Conservation (phyloP, 2,329 filamentous ascomycete genomes). For the Taxawa tesnikishii region DNA sequence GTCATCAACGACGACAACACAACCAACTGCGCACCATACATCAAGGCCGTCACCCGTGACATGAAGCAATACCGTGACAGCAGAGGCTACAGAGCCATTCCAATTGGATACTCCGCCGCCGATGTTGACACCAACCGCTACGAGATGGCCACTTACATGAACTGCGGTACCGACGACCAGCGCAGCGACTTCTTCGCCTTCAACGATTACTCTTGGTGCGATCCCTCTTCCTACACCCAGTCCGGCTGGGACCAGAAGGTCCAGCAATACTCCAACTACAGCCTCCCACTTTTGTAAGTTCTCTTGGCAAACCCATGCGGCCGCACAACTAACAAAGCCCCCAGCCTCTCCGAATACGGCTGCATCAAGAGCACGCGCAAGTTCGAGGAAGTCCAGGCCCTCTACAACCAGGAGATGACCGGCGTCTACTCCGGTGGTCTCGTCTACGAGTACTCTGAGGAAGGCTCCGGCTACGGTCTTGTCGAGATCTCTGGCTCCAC, state of each 20-base stretch:
- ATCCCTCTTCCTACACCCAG: conserved; percentile 51
- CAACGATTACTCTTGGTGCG: conserved; percentile 85
- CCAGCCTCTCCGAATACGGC: conserved; percentile 76
- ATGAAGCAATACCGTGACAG: conserved; percentile 71
- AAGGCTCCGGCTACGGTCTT: conserved; percentile 69
- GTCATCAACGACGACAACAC: conserved; percentile 53
- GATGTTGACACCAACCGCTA: conserved; percentile 77
- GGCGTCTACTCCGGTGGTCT: conserved; percentile 87
- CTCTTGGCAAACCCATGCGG: not conserved
- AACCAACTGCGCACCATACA: conserved; percentile 55
- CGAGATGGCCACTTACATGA: conserved; percentile 79
- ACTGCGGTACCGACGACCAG: conserved; percentile 75
- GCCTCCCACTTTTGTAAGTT: conserved; percentile 64
- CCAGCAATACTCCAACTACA: conserved; percentile 74
- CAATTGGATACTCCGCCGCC: conserved; percentile 72
- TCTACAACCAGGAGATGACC: conserved; percentile 79
- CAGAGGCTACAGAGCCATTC: conserved; percentile 54
- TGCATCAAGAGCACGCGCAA: conserved; percentile 72
- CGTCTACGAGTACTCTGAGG: conserved; percentile 86
- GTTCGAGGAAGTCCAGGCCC: conserved; percentile 65
- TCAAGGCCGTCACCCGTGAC: conserved; percentile 62
- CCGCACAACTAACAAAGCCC: conserved; percentile 7
- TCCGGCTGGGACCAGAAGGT: conserved; percentile 86
- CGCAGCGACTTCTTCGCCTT: conserved; percentile 83
- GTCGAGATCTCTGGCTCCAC: conserved; percentile 48